Evolutionary conservation across 306 rosid species (phyloP).

Genomic region (Adenanthera pavonina): DNA sequence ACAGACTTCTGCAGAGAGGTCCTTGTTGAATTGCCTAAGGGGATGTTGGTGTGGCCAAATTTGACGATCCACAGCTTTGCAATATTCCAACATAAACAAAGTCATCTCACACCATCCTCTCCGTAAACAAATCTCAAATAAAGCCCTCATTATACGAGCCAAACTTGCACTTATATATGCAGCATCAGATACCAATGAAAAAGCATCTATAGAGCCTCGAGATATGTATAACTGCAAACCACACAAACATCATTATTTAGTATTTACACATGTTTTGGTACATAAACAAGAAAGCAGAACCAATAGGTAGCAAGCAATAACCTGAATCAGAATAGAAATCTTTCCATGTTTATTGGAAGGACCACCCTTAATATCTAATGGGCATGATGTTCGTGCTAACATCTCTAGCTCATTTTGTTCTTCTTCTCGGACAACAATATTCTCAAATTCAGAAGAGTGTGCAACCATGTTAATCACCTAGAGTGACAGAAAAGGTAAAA

Average conservation of each 20-base stretch:
- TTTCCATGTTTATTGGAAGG: constrained; percentile 96
- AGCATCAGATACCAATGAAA: constrained; percentile 95
- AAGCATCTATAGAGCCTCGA: constrained; percentile 83
- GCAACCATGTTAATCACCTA: constrained; percentile 96
- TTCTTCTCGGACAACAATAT: constrained; percentile 97
- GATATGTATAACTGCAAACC: constrained; percentile 85
- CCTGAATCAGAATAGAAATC: constrained; percentile 96
- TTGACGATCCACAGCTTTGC: constrained; percentile 98
- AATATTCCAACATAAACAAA: constrained; percentile 90
- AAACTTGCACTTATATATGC: constrained; percentile 95
- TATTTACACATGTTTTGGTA: constrained; percentile 31
- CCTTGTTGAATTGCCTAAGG: constrained; percentile 90
- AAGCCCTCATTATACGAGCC: constrained; percentile 93
- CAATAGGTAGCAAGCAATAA: constrained; percentile 37
- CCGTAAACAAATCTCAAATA: constrained; percentile 89
- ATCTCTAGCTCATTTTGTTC: constrained; percentile 94
- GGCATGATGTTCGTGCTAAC: constrained; percentile 76
- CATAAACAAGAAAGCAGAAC: constrained; percentile 27
- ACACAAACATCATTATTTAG: constrained; percentile 42
- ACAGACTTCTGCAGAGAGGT: constrained; percentile 79
- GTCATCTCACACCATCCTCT: constrained; percentile 97
- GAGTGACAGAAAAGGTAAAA: constrained; percentile 35
- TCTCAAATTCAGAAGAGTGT: constrained; percentile 92
- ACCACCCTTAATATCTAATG: constrained; percentile 91
- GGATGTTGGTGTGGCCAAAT: constrained; percentile 97